Conservation (phyloP, 2,329 filamentous ascomycete genomes). For the Talaromyces albobiverticillius region DNA sequence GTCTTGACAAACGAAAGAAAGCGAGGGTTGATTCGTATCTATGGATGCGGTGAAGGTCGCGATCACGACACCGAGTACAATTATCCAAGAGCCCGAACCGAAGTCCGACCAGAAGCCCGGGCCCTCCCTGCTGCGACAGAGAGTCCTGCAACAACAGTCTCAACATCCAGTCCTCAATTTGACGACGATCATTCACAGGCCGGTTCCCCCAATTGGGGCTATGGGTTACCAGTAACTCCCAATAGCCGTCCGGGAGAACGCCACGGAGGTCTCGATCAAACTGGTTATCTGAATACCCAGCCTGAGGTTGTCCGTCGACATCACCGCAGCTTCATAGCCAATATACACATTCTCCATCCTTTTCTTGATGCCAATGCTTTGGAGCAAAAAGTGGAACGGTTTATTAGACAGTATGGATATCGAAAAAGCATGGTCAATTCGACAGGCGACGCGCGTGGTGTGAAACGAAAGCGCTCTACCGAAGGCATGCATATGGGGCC, state of each 20-base stretch:
- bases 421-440: slow-evolving; percentile 15
- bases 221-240: slow-evolving; percentile 35
- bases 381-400: slow-evolving; percentile 50
- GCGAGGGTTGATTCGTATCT: slow-evolving; percentile 70
- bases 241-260: slow-evolving; percentile 28
- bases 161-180: slow-evolving; percentile 20
- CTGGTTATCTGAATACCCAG: slow-evolving; percentile 54
- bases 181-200: slow-evolving; percentile 34
- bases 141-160: slow-evolving; percentile 32
- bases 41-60: slow-evolving; percentile 73
- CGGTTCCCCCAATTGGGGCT: slow-evolving; percentile 52
- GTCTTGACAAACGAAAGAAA: slow-evolving; percentile 73
- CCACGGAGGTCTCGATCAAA: slow-evolving; percentile 49
- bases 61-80: slow-evolving; percentile 52
- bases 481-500: slow-evolving; percentile 26
- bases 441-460: slow-evolving; percentile 23
- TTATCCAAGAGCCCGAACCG: slow-evolving; percentile 21
- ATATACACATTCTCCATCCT: slow-evolving; percentile 64
- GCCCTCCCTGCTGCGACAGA: slow-evolving; percentile 33
- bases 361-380: slow-evolving; percentile 57
- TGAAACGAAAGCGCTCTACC: slow-evolving; percentile 39
- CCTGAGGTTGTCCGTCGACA: slow-evolving; percentile 49
- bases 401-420: slow-evolving; percentile 48
- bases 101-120: no score
- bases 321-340: slow-evolving; percentile 54